phyloP scores from a whole-genome alignment of 2,329 filamentous ascomycete species.

The Akanthomyces dipterigenus region DNA sequence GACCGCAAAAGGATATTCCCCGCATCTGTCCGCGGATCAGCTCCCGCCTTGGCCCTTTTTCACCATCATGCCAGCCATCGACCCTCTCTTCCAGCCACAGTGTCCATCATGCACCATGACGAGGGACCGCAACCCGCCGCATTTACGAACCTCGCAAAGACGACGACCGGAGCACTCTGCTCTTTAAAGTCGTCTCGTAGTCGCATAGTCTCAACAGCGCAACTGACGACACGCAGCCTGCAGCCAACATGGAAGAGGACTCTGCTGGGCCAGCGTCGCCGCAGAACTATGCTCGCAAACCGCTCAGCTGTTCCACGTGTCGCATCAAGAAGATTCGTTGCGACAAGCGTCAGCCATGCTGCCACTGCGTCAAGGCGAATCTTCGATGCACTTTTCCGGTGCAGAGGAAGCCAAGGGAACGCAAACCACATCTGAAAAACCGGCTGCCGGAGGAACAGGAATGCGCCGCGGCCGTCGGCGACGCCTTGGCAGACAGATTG shows the following conservation, averaged over 20 bases:
- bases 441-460: not conserved
- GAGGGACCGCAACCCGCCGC: not conserved
- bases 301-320: constrained; percentile 8
- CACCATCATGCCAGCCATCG: not conserved
- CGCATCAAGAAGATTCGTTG: constrained; percentile 9
- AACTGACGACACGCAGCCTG: not conserved
- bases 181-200: not conserved
- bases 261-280: not conserved
- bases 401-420: constrained; percentile 1
- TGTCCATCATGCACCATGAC: not conserved
- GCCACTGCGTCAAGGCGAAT: constrained; percentile 7
- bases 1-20: not conserved
- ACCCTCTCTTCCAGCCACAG: not conserved
- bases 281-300: not conserved
- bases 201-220: not conserved
- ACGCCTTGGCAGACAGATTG: not conserved
- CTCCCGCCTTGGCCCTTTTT: constrained; percentile 3
- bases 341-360: constrained; percentile 5
- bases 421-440: not conserved
- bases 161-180: not conserved
- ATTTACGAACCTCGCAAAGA: not conserved
- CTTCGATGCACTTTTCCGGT: constrained; percentile 1
- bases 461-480: not conserved
- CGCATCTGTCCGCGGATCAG: not conserved
- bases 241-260: not conserved